Conservation (phyloP, 805 yeast species). For the Hyphopichia homilentoma region DNA sequence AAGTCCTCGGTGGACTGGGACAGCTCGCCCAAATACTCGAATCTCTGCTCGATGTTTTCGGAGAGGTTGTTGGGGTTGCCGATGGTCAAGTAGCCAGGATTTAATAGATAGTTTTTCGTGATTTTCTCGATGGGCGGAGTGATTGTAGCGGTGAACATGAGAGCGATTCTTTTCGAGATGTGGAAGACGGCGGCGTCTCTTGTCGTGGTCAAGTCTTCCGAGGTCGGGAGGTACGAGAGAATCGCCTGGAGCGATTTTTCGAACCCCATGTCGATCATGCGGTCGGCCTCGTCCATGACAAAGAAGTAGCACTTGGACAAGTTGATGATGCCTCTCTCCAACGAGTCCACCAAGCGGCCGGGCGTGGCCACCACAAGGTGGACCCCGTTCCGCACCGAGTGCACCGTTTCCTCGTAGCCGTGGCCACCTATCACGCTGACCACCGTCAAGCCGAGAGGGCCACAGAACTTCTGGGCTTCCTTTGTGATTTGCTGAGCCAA, state of each 20-base stretch:
- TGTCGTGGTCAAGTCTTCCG: constrained; percentile 16
- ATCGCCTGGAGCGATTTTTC: constrained; percentile 72
- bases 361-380: constrained; percentile 92
- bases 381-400: constrained; percentile 57
- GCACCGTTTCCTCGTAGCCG: constrained; percentile 67
- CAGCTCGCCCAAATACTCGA: constrained; percentile 32
- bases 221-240: constrained; percentile 49
- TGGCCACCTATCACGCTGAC: constrained; percentile 89
- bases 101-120: constrained; percentile 55
- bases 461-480: constrained; percentile 56
- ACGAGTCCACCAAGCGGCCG: constrained; percentile 79
- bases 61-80: constrained; percentile 66
- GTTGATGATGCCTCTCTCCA: constrained; percentile 62
- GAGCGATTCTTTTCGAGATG: constrained; percentile 49
- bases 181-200: constrained; percentile 38
- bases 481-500: constrained; percentile 80
- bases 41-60: constrained; percentile 67
- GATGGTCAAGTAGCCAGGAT: constrained; percentile 63
- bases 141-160: constrained; percentile 96
- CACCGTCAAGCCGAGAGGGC: constrained; percentile 38
- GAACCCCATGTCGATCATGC: constrained; percentile 94
- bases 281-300: constrained; percentile 90
- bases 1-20: constrained; percentile 11
- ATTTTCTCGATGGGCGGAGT: constrained; percentile 68
- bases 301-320: constrained; percentile 61